These are phyloP conservation scores for Protea cynaroides DNA, from an alignment of 164 flowering plant genomes.

Conservation along the genomic window DNA sequence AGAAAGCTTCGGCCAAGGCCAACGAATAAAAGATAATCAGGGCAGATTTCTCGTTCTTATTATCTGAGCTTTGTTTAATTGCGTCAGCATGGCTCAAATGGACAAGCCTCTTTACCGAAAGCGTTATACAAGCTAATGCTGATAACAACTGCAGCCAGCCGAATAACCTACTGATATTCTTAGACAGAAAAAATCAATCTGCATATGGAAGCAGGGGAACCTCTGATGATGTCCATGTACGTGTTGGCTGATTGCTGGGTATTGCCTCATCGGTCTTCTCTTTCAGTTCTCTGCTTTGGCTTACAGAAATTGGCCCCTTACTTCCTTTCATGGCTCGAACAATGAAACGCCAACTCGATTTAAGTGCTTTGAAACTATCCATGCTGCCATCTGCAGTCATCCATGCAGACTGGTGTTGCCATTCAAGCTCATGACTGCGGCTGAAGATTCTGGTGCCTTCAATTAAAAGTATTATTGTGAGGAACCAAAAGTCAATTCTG, in stretches of 20 bases:
- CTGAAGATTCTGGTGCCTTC: constrained; percentile 89
- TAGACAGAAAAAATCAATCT: constrained; percentile 62
- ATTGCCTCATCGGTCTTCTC: not conserved
- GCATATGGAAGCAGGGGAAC: constrained; percentile 85
- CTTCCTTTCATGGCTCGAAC: constrained; percentile 19
- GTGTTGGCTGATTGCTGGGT: constrained; percentile 20
- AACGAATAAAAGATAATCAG: constrained; percentile 70
- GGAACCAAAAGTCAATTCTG: constrained; percentile 80
- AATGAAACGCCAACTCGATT: constrained; percentile 37
- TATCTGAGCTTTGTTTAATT: constrained; percentile 59
- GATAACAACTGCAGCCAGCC: constrained; percentile 85
- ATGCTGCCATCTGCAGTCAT: constrained; percentile 63
- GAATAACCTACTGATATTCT: constrained; percentile 64
- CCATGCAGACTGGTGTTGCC: constrained; percentile 94
- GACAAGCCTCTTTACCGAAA: constrained; percentile 65
- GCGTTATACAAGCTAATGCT: constrained; percentile 67
- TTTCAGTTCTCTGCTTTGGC: constrained; percentile 35
- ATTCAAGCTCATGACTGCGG: constrained; percentile 89
- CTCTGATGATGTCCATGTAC: constrained; percentile 69
- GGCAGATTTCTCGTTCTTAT: constrained; percentile 63
- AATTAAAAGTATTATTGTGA: constrained; percentile 60
- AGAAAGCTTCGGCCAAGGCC: constrained; percentile 80
- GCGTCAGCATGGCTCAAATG: constrained; percentile 57
- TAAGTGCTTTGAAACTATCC: constrained; percentile 58
- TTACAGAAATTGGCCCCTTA: constrained; percentile 17